Evolutionary conservation across 139 green algal species (phyloP), one percentile per base, ranked within the genome.

Genomic region (Chlorella vulgaris): DNA sequence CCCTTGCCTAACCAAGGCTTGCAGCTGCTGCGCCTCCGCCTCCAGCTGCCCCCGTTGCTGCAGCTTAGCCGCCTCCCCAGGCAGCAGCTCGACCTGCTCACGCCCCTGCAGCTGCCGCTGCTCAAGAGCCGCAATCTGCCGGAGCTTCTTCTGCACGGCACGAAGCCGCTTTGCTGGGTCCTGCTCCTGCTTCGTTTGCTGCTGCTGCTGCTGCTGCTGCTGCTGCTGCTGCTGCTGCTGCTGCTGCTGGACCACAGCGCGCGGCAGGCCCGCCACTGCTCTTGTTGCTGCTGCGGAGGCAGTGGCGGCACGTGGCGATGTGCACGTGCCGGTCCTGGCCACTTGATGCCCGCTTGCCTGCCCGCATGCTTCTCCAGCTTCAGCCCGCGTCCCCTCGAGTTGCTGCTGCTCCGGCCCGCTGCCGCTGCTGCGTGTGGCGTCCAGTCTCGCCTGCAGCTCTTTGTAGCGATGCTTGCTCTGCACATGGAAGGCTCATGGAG

Each of bases 111-210:
- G 7, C 74, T 33, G 28, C 38, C 35, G 31, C 24, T 81, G 58
- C 39, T 61, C 58, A 22, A 81, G 28, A 36, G 24, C 74, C 4
- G 60, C 60, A 24, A 73, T 73, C 60, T 81, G 74, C 60, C 74
- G 38, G 58, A 81, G 74, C 74, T 81, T 81, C 74, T 81, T 81
- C 60, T 81, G 74, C 38, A 81, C 38, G 2, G 60, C 74, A 21
- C 74, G 26, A 38, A 81, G 74, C 4, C 74, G 60, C 15, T 73
- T 71, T 4, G 28, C n/a, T 4, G 74, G 74, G 39, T 81, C 74
- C 28, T 71, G 74, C 28, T 61, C 29, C 43, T 31, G 2, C 43
- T 62, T 31, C 31, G 42, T n/a, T 18, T 33, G 50, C 51, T 1
- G 33, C 51, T 36, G 51, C 47, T 66, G 50, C 53, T 50, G 31